Conservation (phyloP, 768 basidiomycete genomes). For the Boletus patriciae region DNA sequence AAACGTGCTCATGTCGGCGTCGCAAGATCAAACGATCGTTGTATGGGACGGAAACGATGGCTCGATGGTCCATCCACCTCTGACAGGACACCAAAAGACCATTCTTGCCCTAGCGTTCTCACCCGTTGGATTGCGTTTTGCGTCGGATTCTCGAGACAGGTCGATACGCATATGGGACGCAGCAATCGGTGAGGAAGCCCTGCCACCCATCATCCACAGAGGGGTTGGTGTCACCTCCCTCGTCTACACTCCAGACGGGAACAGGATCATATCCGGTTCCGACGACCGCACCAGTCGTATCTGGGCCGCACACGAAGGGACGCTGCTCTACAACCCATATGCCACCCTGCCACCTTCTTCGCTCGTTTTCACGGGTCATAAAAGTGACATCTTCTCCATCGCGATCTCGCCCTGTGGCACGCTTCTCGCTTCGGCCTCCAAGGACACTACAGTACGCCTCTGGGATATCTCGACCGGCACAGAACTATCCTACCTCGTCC, state of each 20-base stretch:
- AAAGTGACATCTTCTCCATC: constrained; percentile 27
- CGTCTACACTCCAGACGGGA: constrained; percentile 32
- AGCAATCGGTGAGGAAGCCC: constrained; percentile 11
- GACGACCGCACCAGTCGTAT: constrained; percentile 31
- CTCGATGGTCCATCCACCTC: constrained; percentile 11
- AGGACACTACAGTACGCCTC: constrained; percentile 32
- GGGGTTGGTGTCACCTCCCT: constrained; percentile 26
- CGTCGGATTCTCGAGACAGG: constrained; percentile 33
- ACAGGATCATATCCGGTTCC: constrained; percentile 30
- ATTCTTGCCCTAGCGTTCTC: constrained; percentile 33
- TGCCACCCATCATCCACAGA: constrained; percentile 18
- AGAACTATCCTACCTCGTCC: constrained; percentile 27
- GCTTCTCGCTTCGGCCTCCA: constrained; percentile 32
- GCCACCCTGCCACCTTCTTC: constrained; percentile 4
- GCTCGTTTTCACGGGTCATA: constrained; percentile 21
- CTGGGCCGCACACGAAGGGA: constrained; percentile 28
- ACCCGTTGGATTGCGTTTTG: constrained; percentile 24
- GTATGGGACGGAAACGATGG: constrained; percentile 25
- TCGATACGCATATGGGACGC: constrained; percentile 33
- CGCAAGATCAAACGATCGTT: constrained; percentile 27
- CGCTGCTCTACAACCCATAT: constrained; percentile 15
- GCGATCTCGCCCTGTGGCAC: constrained; percentile 32
- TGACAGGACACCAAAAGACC: constrained; percentile 26
- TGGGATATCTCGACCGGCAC: constrained; percentile 24
- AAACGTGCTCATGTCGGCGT: constrained; percentile 25